phyloP scores from a whole-genome alignment of 768 basidiomycete genomes.

The Amanita thiersii region DNA sequence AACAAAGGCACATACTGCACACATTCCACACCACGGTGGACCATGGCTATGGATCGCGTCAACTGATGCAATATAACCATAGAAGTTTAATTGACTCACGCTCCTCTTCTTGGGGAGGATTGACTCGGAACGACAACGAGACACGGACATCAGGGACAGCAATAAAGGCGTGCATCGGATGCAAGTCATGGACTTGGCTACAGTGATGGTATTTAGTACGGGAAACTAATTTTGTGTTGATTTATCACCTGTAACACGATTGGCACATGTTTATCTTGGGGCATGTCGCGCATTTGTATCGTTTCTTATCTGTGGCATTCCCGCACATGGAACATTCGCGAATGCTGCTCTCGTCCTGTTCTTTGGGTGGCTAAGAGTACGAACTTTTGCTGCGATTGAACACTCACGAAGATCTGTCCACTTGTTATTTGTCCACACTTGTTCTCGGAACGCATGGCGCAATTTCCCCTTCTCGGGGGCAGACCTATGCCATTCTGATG shows the following conservation, averaged over 20 bases:
- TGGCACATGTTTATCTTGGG: conserved; percentile 73
- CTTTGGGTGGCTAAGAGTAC: conserved; percentile 13
- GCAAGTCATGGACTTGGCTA: conserved; percentile 87
- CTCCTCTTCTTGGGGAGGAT: conserved; percentile 41
- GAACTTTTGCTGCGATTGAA: not conserved
- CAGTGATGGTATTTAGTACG: conserved; percentile 5
- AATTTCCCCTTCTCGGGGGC: conserved; percentile 72
- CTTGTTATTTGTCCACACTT: conserved; percentile 72
- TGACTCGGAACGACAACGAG: conserved; percentile 31
- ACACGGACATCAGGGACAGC: conserved; percentile 56
- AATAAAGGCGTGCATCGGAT: conserved; percentile 84
- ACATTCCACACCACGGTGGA: conserved; percentile 78
- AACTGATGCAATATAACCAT: conserved; percentile 1
- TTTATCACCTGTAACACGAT: conserved; percentile 66
- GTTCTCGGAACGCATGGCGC: conserved; percentile 82
- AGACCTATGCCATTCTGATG: conserved; percentile 55
- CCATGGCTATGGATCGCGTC: conserved; percentile 42
- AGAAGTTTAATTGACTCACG: conserved; percentile 33
- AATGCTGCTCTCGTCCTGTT: conserved; percentile 63
- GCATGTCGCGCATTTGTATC: conserved; percentile 85
- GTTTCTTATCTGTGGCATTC: conserved; percentile 46
- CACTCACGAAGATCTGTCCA: conserved; percentile 87
- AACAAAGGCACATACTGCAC: conserved; percentile 55
- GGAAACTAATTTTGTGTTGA: not conserved
- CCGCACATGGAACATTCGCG: conserved; percentile 79